A percentile compares a stretch with the other conserved stretches of the same genome.
Conservation (phyloP, 805 yeast species). For the Brettanomyces sp. region DNA sequence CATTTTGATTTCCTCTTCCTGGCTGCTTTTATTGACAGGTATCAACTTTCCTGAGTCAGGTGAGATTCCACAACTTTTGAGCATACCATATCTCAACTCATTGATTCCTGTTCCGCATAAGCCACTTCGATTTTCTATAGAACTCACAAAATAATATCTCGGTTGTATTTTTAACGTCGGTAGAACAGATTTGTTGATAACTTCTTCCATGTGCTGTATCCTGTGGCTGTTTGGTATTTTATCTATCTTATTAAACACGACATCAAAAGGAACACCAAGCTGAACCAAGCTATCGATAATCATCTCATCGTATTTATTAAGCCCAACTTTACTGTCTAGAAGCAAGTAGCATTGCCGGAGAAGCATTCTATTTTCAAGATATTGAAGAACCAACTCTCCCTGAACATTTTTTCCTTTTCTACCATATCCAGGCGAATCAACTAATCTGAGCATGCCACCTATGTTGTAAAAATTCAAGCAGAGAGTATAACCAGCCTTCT, state of each 20-base stretch:
- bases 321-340: constrained; percentile 51
- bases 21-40: constrained; percentile 8
- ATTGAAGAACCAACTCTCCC: constrained; percentile 60
- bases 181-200: constrained; percentile 27
- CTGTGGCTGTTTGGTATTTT: constrained; percentile 27
- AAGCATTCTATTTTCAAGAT: constrained; percentile 43
- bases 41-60: constrained; percentile 3
- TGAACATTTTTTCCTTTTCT: constrained; percentile 53
- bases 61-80: constrained; percentile 42
- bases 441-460: constrained; percentile 51
- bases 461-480: constrained; percentile 66
- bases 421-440: constrained; percentile 93
- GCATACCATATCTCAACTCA: constrained; percentile 39
- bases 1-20: constrained; percentile 5
- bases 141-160: constrained; percentile 40
- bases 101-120: constrained; percentile 40
- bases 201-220: constrained; percentile 28
- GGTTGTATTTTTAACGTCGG: constrained; percentile 34
- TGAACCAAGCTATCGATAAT: constrained; percentile 41
- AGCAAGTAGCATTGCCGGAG: constrained; percentile 53
- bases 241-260: constrained; percentile 74
- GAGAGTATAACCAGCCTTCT: constrained; percentile 35
- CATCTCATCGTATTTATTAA: constrained; percentile 44
- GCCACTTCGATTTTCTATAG: constrained; percentile 23
- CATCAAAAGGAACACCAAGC: constrained; percentile 59